These are phyloP conservation scores for Castanospermum australe DNA, from an alignment of 306 rosid species.

Conservation along the genomic window DNA sequence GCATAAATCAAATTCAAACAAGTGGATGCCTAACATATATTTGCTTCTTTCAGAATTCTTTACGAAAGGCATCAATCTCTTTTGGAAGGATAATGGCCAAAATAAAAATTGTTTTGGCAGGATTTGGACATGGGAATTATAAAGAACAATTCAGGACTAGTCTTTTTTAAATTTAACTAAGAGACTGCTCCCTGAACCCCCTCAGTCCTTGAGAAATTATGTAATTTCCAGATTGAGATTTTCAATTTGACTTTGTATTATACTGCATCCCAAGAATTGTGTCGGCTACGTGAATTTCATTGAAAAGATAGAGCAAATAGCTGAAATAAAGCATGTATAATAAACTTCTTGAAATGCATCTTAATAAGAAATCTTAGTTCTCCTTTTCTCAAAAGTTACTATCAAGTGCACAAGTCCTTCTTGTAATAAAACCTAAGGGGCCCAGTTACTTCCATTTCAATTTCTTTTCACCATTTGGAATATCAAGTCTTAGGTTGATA, in stretches of 20 bases:
- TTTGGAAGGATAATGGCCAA: background rate
- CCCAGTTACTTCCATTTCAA: background rate
- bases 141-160: background rate
- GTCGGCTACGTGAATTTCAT: background rate
- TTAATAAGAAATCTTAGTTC: background rate
- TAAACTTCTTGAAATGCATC: background rate
- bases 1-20: slow-evolving; percentile 10
- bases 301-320: background rate
- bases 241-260: background rate
- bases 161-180: too few relatives aligned
- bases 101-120: background rate
- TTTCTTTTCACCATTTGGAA: background rate
- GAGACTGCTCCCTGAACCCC: background rate
- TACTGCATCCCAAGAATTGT: background rate
- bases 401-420: background rate
- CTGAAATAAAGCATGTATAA: background rate
- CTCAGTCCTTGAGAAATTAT: background rate
- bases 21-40: background rate
- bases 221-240: background rate
- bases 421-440: background rate
- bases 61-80: background rate
- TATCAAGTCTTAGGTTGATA: background rate
- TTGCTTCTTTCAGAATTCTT: background rate
- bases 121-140: background rate
- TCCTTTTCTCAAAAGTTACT: background rate